Conservation (phyloP, 2,329 filamentous ascomycete genomes). For the Beauveria bassiana region DNA sequence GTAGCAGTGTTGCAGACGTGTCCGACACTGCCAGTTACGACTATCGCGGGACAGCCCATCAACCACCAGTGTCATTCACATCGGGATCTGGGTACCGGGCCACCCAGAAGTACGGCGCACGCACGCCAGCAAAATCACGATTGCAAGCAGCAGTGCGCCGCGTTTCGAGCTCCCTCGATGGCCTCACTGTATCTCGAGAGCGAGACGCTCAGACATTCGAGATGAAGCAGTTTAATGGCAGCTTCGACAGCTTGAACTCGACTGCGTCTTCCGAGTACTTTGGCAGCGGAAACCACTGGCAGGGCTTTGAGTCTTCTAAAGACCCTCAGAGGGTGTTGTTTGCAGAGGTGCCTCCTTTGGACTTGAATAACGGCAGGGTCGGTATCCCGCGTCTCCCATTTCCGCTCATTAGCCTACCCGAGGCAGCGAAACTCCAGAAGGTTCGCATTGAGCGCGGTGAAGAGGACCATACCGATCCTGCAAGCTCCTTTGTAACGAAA, state of each 20-base stretch:
- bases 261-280: conserved; percentile 13
- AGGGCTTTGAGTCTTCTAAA: not conserved
- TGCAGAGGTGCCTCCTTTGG: not conserved
- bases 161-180: conserved; percentile 11
- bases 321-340: conserved; percentile 1
- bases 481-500: conserved; percentile 21
- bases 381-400: conserved; percentile 25
- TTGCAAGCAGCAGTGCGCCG: conserved; percentile 6
- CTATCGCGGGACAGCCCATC: not conserved
- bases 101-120: not conserved
- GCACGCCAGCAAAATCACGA: not conserved
- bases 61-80: not conserved
- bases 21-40: conserved; percentile 25
- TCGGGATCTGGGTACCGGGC: not conserved
- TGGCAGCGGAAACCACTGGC: conserved; percentile 6
- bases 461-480: conserved; percentile 29
- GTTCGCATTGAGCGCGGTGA: conserved; percentile 26
- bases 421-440: conserved; percentile 28
- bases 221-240: conserved; percentile 18
- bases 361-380: not conserved
- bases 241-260: conserved; percentile 26
- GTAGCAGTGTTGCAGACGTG: conserved; percentile 38
- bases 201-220: conserved; percentile 15
- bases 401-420: conserved; percentile 29
- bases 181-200: not conserved